phyloP scores from a whole-genome alignment of 768 basidiomycete species.

The Psilocybe cyanescens region DNA sequence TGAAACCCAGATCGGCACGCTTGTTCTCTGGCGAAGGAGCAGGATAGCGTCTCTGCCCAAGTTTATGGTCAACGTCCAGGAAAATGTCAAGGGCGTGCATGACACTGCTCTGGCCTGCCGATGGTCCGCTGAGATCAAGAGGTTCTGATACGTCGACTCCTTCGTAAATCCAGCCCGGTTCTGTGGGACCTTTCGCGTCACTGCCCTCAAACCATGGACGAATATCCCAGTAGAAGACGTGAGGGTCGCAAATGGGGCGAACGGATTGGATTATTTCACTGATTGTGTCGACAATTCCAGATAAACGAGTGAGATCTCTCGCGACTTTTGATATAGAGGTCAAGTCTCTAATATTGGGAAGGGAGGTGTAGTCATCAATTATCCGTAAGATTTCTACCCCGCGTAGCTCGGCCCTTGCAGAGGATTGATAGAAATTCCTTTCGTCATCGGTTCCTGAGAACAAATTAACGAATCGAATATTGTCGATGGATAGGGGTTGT shows the following conservation, averaged over 20 bases:
- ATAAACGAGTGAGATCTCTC: constrained; percentile 70
- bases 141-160: constrained; percentile 62
- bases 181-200: constrained; percentile 54
- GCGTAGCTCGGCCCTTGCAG: constrained; percentile 82
- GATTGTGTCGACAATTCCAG: constrained; percentile 74
- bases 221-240: constrained; percentile 86
- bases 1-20: constrained; percentile 76
- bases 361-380: constrained; percentile 83
- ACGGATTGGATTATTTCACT: constrained; percentile 70
- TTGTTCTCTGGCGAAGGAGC: constrained; percentile 68
- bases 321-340: constrained; percentile 69
- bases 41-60: constrained; percentile 70
- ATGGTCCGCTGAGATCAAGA: constrained; percentile 83
- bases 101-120: constrained; percentile 91
- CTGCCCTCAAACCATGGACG: constrained; percentile 95
- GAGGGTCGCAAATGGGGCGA: constrained; percentile 76
- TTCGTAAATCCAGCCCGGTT: constrained; percentile 75
- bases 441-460: constrained; percentile 92
- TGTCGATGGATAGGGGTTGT: constrained; percentile 65
- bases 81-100: constrained; percentile 88
- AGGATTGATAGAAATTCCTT: constrained; percentile 82
- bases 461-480: constrained; percentile 71
- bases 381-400: constrained; percentile 87
- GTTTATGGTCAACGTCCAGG: constrained; percentile 87
- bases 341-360: constrained; percentile 70